A percentile compares a stretch with the other conserved stretches of the same genome.
Conservation (phyloP, 768 basidiomycete genomes). For the Rhodotorula toruloides region DNA sequence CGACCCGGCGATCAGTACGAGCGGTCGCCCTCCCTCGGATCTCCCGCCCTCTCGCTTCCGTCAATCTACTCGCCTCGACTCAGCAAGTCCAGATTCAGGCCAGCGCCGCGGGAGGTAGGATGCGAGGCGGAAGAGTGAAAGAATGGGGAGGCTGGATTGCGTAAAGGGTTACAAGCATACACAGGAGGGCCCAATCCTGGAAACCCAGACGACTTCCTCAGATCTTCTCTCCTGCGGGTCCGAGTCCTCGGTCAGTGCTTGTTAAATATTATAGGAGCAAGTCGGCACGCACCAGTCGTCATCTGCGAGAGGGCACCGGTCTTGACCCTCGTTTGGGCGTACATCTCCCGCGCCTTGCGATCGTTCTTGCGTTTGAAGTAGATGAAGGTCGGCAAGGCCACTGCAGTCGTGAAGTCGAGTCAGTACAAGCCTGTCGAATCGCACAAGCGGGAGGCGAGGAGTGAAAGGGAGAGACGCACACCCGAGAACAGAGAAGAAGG, state of each 20-base stretch:
- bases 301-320: constrained; percentile 21
- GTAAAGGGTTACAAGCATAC: too few relatives aligned
- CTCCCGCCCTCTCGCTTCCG: too few relatives aligned
- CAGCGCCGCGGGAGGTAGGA: too few relatives aligned
- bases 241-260: not conserved
- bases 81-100: too few relatives aligned
- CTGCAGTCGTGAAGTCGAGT: not conserved
- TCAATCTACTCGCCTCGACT: too few relatives aligned
- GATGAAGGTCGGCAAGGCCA: constrained; percentile 25
- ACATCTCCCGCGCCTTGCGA: constrained; percentile 18
- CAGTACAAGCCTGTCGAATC: not conserved
- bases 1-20: too few relatives aligned
- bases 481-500: constrained; percentile 22
- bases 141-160: too few relatives aligned
- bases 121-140: too few relatives aligned
- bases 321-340: constrained; percentile 13
- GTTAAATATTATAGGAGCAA: not conserved
- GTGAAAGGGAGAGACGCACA: not conserved
- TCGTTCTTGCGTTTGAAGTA: constrained; percentile 30
- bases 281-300: not conserved
- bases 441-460: not conserved
- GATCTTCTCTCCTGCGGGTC: constrained; percentile 12
- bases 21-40: too few relatives aligned
- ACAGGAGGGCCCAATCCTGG: too few relatives aligned
- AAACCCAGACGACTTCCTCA: too few relatives aligned